phyloP scores from a whole-genome alignment of 2,329 filamentous ascomycete species.

The Fusarium gaditjirri region DNA sequence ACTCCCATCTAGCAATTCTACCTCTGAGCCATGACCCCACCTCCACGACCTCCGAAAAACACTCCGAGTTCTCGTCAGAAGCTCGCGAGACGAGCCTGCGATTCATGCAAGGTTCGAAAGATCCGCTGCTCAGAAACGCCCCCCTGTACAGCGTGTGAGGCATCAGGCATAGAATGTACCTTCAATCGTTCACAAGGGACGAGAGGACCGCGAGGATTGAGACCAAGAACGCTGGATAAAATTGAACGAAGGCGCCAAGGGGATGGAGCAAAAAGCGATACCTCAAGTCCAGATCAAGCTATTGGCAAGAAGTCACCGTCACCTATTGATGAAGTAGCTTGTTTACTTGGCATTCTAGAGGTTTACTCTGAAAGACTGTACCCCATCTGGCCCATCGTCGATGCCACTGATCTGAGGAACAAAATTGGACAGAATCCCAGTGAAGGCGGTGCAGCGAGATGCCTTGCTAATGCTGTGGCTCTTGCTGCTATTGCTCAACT shows the following conservation, averaged over 20 bases:
- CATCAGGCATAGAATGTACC: constrained; percentile 60
- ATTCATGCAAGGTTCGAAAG: constrained; percentile 64
- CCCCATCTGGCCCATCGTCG: constrained; percentile 63
- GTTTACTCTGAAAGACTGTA: constrained; percentile 62
- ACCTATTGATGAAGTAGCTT: constrained; percentile 40
- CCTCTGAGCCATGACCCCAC: constrained; percentile 31
- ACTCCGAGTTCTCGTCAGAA: constrained; percentile 34
- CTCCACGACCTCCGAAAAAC: constrained; percentile 28
- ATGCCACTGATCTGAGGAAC: constrained; percentile 55
- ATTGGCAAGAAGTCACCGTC: constrained; percentile 17
- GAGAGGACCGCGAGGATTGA: constrained; percentile 58
- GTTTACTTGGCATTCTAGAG: constrained; percentile 49
- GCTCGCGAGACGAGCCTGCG: constrained; percentile 54
- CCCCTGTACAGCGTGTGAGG: constrained; percentile 58
- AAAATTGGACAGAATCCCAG: constrained; percentile 47
- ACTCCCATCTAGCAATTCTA: neutral
- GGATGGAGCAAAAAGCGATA: constrained; percentile 14
- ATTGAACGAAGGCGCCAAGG: constrained; percentile 47
- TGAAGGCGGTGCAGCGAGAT: constrained; percentile 49
- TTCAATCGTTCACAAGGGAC: constrained; percentile 57
- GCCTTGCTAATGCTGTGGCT: constrained; percentile 58
- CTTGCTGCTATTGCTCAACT: constrained; percentile 62
- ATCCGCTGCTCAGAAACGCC: constrained; percentile 60
- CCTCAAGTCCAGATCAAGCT: constrained; percentile 3
- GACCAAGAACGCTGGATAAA: constrained; percentile 57